phyloP scores from a whole-genome alignment of 305 asterid species.

The Fraxinus nigra region DNA sequence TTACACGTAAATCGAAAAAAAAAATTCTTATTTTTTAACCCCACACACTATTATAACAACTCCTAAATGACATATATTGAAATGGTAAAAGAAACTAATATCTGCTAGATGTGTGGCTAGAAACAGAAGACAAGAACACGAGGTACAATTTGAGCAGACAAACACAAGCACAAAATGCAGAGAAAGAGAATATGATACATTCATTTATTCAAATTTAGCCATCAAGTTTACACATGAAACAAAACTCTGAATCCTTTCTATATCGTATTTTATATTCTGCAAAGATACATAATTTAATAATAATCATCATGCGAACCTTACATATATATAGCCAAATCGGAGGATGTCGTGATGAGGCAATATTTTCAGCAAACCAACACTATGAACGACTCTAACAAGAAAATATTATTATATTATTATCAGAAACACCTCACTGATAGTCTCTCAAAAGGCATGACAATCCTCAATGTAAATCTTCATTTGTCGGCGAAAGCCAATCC shows the following conservation, averaged over 20 bases:
- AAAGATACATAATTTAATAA: slow-evolving; percentile 3
- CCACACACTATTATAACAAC: too few relatives aligned
- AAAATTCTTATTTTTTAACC: too few relatives aligned
- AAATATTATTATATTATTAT: slow-evolving; percentile 12
- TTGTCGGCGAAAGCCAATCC: slow-evolving; percentile 7
- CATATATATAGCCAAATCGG: slow-evolving; percentile 13
- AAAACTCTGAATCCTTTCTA: slow-evolving; percentile 13
- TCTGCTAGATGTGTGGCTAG: not conserved
- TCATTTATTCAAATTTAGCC: slow-evolving; percentile 17
- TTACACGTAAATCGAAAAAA: too few relatives aligned
- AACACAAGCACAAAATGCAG: not conserved
- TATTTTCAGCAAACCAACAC: slow-evolving; percentile 21
- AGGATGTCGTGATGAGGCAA: not conserved
- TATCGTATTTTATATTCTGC: slow-evolving; percentile 17
- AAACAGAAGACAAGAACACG: not conserved
- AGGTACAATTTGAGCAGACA: not conserved
- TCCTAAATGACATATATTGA: not conserved
- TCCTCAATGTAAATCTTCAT: slow-evolving; percentile 11
- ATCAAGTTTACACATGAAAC: slow-evolving; percentile 23
- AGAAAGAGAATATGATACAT: slow-evolving; percentile 18
- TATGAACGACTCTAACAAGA: slow-evolving; percentile 28
- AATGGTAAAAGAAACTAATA: not conserved
- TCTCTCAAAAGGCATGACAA: not conserved
- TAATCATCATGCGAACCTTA: slow-evolving; percentile 25
- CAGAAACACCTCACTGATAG: slow-evolving; percentile 7